These are phyloP conservation scores for Monascus ruber DNA, from an alignment of 2,329 filamentous ascomycete species.

Conservation along the genomic window DNA sequence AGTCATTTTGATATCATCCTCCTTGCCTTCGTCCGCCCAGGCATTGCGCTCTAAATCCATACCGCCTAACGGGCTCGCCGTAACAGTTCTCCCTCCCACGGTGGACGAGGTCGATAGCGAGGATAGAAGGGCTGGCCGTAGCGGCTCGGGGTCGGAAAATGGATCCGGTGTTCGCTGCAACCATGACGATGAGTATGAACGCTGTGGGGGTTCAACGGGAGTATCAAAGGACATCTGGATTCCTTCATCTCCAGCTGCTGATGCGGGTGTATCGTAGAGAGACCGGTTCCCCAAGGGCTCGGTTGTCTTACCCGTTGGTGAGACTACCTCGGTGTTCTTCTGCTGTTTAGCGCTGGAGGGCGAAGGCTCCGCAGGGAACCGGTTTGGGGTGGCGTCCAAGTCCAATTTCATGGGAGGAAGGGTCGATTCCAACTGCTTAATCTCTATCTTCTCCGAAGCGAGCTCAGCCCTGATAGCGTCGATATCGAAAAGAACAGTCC, in stretches of 20 bases:
- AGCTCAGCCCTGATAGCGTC: conserved; percentile 86
- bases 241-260: conserved; percentile 17
- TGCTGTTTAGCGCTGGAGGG: conserved; percentile 25
- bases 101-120: conserved; percentile 20
- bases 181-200: conserved; percentile 5
- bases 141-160: conserved; percentile 4
- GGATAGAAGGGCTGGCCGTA: conserved; percentile 19
- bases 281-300: conserved; percentile 6
- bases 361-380: conserved; percentile 9
- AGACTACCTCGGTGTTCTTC: conserved; percentile 31
- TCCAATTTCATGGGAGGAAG: conserved; percentile 81
- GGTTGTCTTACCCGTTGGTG: conserved; percentile 9
- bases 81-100: conserved; percentile 11
- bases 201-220: conserved; percentile 36
- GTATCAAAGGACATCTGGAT: conserved; percentile 64
- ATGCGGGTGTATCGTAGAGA: conserved; percentile 4
- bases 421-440: conserved; percentile 77
- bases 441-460: conserved; percentile 56
- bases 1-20: conserved; percentile 69
- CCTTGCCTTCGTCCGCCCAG: conserved; percentile 64
- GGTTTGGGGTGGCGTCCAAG: conserved; percentile 24
- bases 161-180: conserved; percentile 5
- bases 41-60: conserved; percentile 44
- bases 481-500: conserved; percentile 74
- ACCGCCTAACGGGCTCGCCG: conserved; percentile 10